Percentiles rank a stretch among this genome's conserved stretches.
Conservation (phyloP, 441 rosid species). For the Populus hybrid region DNA sequence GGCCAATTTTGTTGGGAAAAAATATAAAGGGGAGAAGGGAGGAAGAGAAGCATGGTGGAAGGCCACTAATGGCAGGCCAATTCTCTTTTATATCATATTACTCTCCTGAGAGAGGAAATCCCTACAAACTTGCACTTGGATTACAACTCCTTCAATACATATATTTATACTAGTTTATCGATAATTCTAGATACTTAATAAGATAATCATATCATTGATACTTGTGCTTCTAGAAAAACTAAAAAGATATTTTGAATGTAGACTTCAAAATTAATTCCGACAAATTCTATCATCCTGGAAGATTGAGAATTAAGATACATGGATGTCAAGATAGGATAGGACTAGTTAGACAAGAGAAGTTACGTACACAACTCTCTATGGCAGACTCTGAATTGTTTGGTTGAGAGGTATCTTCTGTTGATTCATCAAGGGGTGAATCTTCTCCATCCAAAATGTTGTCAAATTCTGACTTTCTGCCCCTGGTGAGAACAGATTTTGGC, state of each 20-base stretch:
- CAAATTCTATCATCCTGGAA: neutral
- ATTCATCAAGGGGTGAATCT: slow-evolving; percentile 38
- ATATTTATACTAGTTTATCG: neutral
- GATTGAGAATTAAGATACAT: too few relatives aligned
- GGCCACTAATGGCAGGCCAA: too few relatives aligned
- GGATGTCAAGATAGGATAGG: neutral
- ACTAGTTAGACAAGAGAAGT: neutral
- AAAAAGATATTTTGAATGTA: neutral
- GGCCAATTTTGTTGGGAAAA: too few relatives aligned
- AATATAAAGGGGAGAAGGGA: neutral
- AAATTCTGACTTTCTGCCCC: slow-evolving; percentile 62
- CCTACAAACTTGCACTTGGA: neutral
- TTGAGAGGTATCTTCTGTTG: slow-evolving; percentile 47
- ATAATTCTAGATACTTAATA: neutral
- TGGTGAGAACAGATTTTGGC: slow-evolving; percentile 91
- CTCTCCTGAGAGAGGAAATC: too few relatives aligned
- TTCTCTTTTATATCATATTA: too few relatives aligned
- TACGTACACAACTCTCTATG: slow-evolving; percentile 18
- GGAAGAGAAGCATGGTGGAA: too few relatives aligned
- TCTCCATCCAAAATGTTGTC: slow-evolving; percentile 54
- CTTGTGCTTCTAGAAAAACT: neutral
- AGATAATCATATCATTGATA: too few relatives aligned
- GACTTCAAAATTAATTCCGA: neutral
- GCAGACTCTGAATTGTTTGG: slow-evolving; percentile 38
- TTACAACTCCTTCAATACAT: neutral